Evolutionary conservation across 2,329 filamentous ascomycete species (phyloP), one percentile per base, ranked within the genome.

Genomic region (Calonectria pseudoreteaudii): DNA sequence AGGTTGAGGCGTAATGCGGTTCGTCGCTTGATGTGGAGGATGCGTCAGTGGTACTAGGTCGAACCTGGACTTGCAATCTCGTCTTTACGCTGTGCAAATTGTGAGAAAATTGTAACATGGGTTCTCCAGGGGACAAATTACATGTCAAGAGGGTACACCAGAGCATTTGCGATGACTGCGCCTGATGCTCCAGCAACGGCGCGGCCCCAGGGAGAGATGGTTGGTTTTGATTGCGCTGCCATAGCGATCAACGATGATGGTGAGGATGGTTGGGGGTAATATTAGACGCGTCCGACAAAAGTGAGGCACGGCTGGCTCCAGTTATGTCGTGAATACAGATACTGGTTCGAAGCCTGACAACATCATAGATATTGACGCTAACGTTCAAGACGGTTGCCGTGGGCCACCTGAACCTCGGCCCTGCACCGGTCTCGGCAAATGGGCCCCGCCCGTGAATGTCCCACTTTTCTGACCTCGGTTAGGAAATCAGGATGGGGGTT

Each of bases 131-230:
- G 53, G 50, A 65, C 86, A 36, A 14, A 94, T 88, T 88, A 98
- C 96, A 99, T 96, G 86, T 99, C 97, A 74, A 99, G 90, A 60
- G 97, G 97, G 85, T 99, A 99, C 72, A 98, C 96, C 76, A 98
- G 87, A 56, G 96, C 94, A 88, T 99, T 99, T 72, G 97, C 97
- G 73, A 99, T 89, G 47, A 98, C 95, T 60, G 97, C 97, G 75
- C 97, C 97, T 26, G 95, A 94, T 67, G 97, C 95, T 81, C 97
- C 97, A 76, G 97, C 96, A 78, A 98, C 92, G 69, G 97, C 97
- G 82, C 93, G 93, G 69, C 96, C 96, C 96, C 96, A 98, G 69
- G 97, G 94, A 52, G 97, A 95, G 73, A 98, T 91, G 78, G 88
- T 88, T 76, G 92, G 89, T 85, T 95, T 96, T 49, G 90, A 91